Percentiles rank a stretch among this genome's conserved stretches.
Evolutionary conservation across 2,329 filamentous ascomycete species (phyloP).

Genomic region (Colletotrichum tropicicola): DNA sequence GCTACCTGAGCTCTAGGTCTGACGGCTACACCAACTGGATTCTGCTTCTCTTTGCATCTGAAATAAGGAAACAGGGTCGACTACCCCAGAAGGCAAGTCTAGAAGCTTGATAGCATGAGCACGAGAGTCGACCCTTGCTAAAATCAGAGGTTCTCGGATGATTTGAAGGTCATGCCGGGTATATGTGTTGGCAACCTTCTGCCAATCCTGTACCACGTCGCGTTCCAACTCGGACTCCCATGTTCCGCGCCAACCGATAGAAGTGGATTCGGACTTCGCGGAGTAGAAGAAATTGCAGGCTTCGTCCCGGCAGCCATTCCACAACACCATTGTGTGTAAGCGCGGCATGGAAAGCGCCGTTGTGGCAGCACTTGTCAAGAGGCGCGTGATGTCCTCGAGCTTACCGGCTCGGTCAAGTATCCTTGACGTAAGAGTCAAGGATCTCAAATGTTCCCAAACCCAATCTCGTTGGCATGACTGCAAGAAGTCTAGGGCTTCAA

Average conservation of each 20-base stretch:
- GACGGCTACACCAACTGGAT: background rate
- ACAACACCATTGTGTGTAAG: conserved; percentile 42
- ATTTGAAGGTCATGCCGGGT: conserved; percentile 2
- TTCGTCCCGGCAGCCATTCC: conserved; percentile 39
- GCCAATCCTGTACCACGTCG: too few relatives aligned
- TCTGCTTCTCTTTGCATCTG: background rate
- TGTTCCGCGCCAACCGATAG: too few relatives aligned
- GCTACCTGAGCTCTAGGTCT: too few relatives aligned
- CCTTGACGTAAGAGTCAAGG: conserved; percentile 43
- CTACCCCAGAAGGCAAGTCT: background rate
- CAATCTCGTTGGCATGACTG: conserved; percentile 32
- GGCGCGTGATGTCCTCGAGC: conserved; percentile 32
- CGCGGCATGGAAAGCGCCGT: conserved; percentile 38
- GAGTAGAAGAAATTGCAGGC: conserved; percentile 45
- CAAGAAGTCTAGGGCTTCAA: conserved; percentile 40
- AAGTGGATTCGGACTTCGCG: too few relatives aligned
- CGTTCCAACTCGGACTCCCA: too few relatives aligned
- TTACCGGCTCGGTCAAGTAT: conserved; percentile 32
- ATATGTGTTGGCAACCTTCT: too few relatives aligned
- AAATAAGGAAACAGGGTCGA: background rate
- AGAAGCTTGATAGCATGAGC: background rate
- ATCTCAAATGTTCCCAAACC: conserved; percentile 39
- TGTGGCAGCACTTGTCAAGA: conserved; percentile 35
- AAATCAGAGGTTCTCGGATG: background rate
- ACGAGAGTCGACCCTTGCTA: background rate